Conservation (phyloP, 192 early-diverging fungal species). For the Coemansia sp. region DNA sequence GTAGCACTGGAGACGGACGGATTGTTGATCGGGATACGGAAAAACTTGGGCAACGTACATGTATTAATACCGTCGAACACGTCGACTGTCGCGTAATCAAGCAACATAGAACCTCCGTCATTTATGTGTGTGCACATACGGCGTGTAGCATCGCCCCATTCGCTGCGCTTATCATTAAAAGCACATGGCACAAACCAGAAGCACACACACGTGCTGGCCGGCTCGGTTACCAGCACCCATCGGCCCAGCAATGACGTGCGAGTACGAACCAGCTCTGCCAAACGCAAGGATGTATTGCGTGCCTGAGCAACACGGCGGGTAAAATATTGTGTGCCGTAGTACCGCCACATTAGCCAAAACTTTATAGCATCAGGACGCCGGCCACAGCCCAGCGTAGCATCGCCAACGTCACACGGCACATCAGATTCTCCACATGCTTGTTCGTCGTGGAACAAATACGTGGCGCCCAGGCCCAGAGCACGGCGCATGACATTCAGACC, state of each 20-base stretch:
- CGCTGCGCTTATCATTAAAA: not conserved
- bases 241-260: constrained; percentile 28
- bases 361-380: constrained; percentile 76
- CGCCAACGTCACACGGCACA: constrained; percentile 72
- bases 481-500: constrained; percentile 54
- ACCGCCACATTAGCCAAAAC: constrained; percentile 75
- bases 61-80: constrained; percentile 4
- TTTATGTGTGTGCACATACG: constrained; percentile 42
- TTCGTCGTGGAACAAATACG: constrained; percentile 51
- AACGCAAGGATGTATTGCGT: constrained; percentile 50
- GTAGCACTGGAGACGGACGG: constrained; percentile 56
- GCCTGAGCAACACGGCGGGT: constrained; percentile 58
- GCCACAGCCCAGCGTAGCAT: constrained; percentile 77
- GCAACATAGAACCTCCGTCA: constrained; percentile 57
- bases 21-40: constrained; percentile 70
- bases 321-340: constrained; percentile 65
- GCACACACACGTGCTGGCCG: constrained; percentile 55
- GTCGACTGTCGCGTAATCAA: constrained; percentile 65
- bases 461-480: constrained; percentile 63
- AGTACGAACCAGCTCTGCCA: constrained; percentile 32
- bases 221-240: constrained; percentile 44
- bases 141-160: constrained; percentile 53
- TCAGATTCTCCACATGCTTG: not conserved
- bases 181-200: constrained; percentile 69
- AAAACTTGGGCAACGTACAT: constrained; percentile 56